phyloP scores from a whole-genome alignment of 2,329 filamentous ascomycete species.

The Exophiala alcalophila region DNA sequence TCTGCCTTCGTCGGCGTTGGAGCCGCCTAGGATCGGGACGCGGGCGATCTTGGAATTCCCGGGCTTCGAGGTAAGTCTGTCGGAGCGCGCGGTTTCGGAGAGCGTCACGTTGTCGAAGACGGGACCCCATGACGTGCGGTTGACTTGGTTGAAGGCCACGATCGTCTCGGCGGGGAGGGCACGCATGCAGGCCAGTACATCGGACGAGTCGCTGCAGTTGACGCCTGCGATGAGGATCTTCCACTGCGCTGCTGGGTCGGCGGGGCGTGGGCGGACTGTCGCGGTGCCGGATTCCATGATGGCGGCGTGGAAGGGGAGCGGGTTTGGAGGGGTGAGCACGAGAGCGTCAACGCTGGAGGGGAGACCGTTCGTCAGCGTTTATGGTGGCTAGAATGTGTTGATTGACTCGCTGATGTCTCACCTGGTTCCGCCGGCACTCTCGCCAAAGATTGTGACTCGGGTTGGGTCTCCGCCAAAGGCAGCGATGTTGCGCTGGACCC shows the following conservation, averaged over 20 bases:
- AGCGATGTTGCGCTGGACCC: constrained; percentile 38
- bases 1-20: constrained; percentile 43
- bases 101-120: constrained; percentile 15
- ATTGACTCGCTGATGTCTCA: too few species aligned
- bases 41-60: constrained; percentile 37
- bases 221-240: constrained; percentile 12
- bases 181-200: constrained; percentile 20
- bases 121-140: constrained; percentile 16
- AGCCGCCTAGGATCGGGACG: constrained; percentile 43
- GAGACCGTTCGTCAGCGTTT: too few species aligned
- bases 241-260: constrained; percentile 16
- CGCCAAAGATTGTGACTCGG: constrained; percentile 39
- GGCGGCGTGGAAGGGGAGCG: constrained; percentile 31
- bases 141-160: constrained; percentile 31
- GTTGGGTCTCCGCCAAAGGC: constrained; percentile 35
- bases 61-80: constrained; percentile 35
- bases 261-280: not conserved
- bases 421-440: constrained; percentile 36
- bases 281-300: constrained; percentile 30
- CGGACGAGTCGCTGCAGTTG: constrained; percentile 12
- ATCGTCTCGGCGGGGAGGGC: constrained; percentile 31
- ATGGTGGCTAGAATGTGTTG: too few species aligned
- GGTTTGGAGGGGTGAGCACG: constrained; percentile 21
- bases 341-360: constrained; percentile 22
- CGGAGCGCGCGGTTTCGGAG: constrained; percentile 35